Base-by-base conservation (phyloP, 2,329 filamentous ascomycete genomes). In the Cladosporium phlei region DNA sequence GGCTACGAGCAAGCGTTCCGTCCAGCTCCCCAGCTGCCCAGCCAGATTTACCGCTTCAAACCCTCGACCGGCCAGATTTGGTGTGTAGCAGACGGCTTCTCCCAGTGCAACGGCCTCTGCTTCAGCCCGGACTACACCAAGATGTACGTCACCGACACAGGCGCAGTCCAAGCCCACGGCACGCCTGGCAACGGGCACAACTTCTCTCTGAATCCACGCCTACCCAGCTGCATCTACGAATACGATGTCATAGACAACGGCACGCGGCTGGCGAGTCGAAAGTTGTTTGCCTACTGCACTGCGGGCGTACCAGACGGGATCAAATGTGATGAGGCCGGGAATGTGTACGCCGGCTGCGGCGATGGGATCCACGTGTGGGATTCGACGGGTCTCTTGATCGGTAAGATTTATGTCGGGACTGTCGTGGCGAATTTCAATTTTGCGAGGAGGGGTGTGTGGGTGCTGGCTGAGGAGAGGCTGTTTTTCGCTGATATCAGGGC, bases 231-330 rank as follows among this genome's bases (percentile, higher is more conserved):
- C 1, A 63, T 70, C 16, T 69, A 68, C 38, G 66, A 61, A 0
- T 70, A 59, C 28, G 65, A 69, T 44, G 50, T 69, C 16, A 40
- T 56, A 1, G 53, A 59, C 16, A 34, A 42, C 9, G 52, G 50
- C 12, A 63, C 58, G 33, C 38, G 38, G 1, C 40, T 69, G 9
- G 43, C 44, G 2, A 60, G 62, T 30, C 52, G 65, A 1, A 46
- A 56, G 43, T 69, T 70, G 0, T 83, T 84, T 55, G 78, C 80
- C 0, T 79, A 70, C 47, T 65, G 69, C 3, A 68, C 73, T 30
- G 59, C 66, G 1, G 75, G 77, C 2, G 66, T 79, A 2, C 79
- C 81, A 0, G 82, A 85, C 52, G 82, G 82, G 7, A 64, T 78
- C 50, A 75, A 76, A 52, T 69, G 70, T 30, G 77, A 80, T 53